These are phyloP conservation scores for Spizellomyces punctatus DNA, from an alignment of 192 early-diverging fungal genomes.

Conservation along the genomic window DNA sequence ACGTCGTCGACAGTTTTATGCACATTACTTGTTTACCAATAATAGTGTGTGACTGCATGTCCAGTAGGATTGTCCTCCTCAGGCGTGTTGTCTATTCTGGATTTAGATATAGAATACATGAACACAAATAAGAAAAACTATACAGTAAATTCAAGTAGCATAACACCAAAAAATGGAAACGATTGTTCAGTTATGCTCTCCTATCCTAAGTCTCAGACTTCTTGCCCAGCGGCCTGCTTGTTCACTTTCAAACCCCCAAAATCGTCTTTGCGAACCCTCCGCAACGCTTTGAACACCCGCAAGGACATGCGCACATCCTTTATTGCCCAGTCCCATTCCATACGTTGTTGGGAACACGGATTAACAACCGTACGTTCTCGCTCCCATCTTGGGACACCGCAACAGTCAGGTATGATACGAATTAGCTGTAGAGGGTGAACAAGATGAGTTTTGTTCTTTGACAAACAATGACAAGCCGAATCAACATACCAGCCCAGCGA, in stretches of 20 bases:
- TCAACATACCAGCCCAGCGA: slow-evolving; percentile 74
- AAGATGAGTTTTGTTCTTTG: not conserved
- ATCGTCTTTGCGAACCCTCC: not conserved
- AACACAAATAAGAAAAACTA: too few species aligned
- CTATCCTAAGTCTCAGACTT: not conserved
- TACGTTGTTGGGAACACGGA: not conserved
- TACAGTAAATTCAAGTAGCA: too few species aligned
- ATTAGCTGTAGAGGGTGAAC: not conserved
- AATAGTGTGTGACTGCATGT: too few species aligned
- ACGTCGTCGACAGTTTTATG: too few species aligned
- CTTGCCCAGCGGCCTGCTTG: not conserved
- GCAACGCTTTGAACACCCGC: slow-evolving; percentile 4
- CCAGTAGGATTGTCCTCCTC: too few species aligned
- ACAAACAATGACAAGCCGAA: not conserved
- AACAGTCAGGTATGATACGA: not conserved
- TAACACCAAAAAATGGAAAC: too few species aligned
- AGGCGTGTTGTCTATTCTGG: too few species aligned
- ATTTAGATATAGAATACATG: too few species aligned
- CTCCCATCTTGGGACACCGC: not conserved
- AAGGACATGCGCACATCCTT: not conserved
- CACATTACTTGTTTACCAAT: too few species aligned
- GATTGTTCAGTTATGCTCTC: too few species aligned
- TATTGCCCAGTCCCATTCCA: slow-evolving; percentile 1
- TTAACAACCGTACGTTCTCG: not conserved
- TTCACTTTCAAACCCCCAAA: not conserved